Evolutionary conservation across 2,329 filamentous ascomycete genomes (phyloP), one percentile per base, ranked within the genome.

Genomic region (Anthostomella pinea): DNA sequence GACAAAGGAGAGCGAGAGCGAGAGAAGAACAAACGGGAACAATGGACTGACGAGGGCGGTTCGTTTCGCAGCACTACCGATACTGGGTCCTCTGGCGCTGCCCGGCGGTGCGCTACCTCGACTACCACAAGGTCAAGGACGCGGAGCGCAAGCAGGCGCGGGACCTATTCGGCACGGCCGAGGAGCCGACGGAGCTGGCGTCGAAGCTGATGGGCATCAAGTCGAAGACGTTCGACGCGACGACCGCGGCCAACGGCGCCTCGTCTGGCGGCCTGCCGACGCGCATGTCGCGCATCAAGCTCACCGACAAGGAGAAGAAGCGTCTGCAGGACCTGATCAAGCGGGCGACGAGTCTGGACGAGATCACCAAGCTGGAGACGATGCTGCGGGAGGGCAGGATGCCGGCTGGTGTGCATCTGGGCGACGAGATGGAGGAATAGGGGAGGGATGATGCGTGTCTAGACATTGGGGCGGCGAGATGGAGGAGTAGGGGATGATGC

Each of bases 61-160:
- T 3, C 25, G 3, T n/a, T 16, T 4, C 17, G 33, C 54, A 96
- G 88, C 72, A 96, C 66, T 98, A 97, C 68, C 84, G 93, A 35
- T 84, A 85, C 62, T 98, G 87, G 84, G 70, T 95, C 18, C 77
- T 98, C 43, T 96, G 87, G 85, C 79, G 83, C 46, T 87, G 85
- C 59, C 89, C 88, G 1, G 76, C 74, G 4, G 81, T 98, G 27
- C 83, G 91, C 28, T 97, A 95, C 65, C 75, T 98, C 31, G 93
- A 98, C 66, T 96, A 88, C 61, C 75, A 81, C 52, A 95, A 95
- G 66, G 89, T 98, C 32, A 94, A 88, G 65, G 80, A 93, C 47
- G 81, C 76, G 0, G 93, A 98, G 72, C 80, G 90, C 28, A 68
- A 78, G 47, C 77, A 81, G 52, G 88, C 88, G 0, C 72, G 67